Evolutionary conservation across 768 basidiomycete genomes (phyloP), one percentile per base, ranked within the genome.

Genomic region (Phylloporus sp.): DNA sequence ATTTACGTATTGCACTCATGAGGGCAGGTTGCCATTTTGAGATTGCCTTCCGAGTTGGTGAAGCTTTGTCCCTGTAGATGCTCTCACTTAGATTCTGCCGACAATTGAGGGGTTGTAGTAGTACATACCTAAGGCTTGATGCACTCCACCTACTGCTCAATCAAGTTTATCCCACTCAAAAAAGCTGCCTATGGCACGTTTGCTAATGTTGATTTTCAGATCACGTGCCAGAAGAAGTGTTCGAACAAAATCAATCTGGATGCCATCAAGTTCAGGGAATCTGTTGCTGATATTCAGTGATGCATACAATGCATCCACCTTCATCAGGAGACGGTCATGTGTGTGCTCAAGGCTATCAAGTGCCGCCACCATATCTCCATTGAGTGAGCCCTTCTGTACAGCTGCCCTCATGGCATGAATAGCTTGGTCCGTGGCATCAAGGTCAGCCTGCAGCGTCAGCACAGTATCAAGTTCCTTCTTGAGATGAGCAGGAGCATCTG

Each of bases 1-100:
- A 72, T 34, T 69, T 72, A 0, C 28, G 29, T 2, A 54, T 54
- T 4, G 53, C 35, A 4, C 28, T 32, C 45, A 55, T 55, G 2
- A 55, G 12, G 0, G 50, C 23, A 5, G 54, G 50, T 6, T 50
- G 49, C 2, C 42, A 7, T 22, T 50, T 50, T 3, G 42, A 8
- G 6, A 50, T 50, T 1, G 43, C 43, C 11, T 47, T 48, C 0
- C 24, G 4, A 0, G 50, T 52, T 56, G 47, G 3, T 53, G 55
- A 2, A 53, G 48, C 18, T 53, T 56, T 1, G 16, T 40, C 48
- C 45, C 50, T 39, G 10, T 5, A n/a, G 2, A 5, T n/a, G n/a
- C 7, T 12, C 11, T 2, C 15, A 35, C 34, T 7, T 8, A 4
- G 34, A n/a, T n/a, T 18, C 16, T n/a, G n/a, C n/a, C n/a, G n/a